A percentile compares a stretch with the other conserved stretches of the same genome.
Conservation (phyloP, 2,329 filamentous ascomycete species). For the Tolypocladium nubicola region DNA sequence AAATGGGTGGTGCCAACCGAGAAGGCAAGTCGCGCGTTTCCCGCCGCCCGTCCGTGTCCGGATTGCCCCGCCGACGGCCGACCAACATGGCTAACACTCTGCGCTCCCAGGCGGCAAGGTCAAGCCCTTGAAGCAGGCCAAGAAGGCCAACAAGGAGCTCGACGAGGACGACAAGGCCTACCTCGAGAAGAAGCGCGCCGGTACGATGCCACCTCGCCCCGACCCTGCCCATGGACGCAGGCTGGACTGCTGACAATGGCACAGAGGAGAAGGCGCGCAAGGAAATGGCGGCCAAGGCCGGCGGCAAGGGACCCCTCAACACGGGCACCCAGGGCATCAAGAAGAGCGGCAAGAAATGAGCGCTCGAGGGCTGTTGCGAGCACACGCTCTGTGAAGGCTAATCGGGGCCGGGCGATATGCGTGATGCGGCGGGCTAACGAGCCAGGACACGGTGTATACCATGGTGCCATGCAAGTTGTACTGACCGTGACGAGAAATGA, state of each 20-base stretch:
- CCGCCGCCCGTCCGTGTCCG: background rate
- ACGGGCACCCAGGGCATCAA: conserved; percentile 84
- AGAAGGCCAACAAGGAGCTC: conserved; percentile 73
- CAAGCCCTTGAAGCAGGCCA: conserved; percentile 79
- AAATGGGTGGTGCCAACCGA: conserved; percentile 28
- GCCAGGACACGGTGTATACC: background rate
- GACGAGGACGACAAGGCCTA: conserved; percentile 81
- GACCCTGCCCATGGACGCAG: background rate
- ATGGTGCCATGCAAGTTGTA: background rate
- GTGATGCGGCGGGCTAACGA: background rate
- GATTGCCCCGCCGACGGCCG: background rate
- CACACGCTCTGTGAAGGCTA: background rate
- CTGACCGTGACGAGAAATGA: background rate
- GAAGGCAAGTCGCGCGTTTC: conserved; percentile 18
- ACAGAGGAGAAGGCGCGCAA: conserved; percentile 77
- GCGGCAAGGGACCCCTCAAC: conserved; percentile 82
- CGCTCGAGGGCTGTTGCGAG: background rate
- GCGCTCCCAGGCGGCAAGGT: conserved; percentile 59
- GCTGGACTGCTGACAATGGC: background rate
- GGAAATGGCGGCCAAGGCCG: conserved; percentile 70
- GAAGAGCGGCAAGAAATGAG: conserved; percentile 95
- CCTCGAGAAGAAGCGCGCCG: conserved; percentile 74
- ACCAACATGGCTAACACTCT: background rate
- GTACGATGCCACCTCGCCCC: conserved; percentile 39
- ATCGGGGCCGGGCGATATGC: background rate